Evolutionary conservation across 2,329 filamentous ascomycete genomes (phyloP), one percentile per base, ranked within the genome.

Genomic region (Bimuria novae-zelandiae): DNA sequence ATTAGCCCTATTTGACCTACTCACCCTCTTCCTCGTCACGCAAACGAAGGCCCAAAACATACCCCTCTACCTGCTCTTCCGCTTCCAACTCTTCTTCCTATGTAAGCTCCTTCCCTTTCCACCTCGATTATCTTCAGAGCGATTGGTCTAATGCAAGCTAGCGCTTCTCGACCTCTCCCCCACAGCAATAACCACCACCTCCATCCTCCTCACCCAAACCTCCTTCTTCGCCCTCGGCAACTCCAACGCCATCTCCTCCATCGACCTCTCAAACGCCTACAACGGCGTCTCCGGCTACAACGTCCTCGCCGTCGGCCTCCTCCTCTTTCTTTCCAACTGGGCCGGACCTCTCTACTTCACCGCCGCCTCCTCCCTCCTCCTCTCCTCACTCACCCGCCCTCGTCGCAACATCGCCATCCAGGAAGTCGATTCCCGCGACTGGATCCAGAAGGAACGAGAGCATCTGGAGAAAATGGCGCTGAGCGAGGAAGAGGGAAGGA

Each of bases 291-390:
- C 82, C 44, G 84, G 82, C 51, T 99, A 95, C 78, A 92, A 89
- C 67, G 80, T 94, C 57, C 58, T 85, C n/a, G 81, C 86, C 14
- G 94, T 99, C 14, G 94, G 91, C 0, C 57, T 90, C 3, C 79
- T 99, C 46, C 92, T 92, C 2, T 96, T 97, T 67, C 71, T 91
- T 6, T 85, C 89, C 62, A 99, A 99, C 71, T 99, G 93, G 92
- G 87, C 90, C 0, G 94, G 89, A 0, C 86, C 92, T 0, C 83
- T 97, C 10, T 97, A 90, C 84, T 99, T 92, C 90, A 86, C 85
- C 14, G 84, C 85, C 1, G 85, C 82, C 3, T 75, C 86, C 17
- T 71, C 90, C 7, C 75, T 89, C 1, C 68, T 89, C 12, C 61
- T 75, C 42, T 70, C 71, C 22, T 29, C 25, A 27, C 22, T 10